Conservation (phyloP, 1,284 basidiomycete genomes). For the Pholiota adiposa region DNA sequence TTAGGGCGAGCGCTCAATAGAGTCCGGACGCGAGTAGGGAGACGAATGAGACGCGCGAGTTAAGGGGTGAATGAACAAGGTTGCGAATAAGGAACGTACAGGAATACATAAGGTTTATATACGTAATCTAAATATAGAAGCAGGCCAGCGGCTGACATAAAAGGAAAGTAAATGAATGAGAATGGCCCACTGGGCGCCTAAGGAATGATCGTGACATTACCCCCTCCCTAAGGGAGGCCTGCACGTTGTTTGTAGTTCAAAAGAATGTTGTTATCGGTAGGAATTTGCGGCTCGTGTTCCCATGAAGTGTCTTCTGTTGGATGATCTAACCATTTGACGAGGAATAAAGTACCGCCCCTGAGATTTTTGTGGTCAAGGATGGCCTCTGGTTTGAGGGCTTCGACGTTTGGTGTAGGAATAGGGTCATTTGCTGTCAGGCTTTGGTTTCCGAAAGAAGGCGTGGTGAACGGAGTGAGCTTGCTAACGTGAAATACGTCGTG, state of each 20-base stretch:
- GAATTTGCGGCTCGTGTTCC: not conserved
- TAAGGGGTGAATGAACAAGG: too few species aligned
- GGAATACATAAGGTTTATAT: too few species aligned
- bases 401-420: not conserved
- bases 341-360: not conserved
- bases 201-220: not conserved
- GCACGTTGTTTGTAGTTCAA: not conserved
- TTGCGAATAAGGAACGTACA: too few species aligned
- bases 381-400: not conserved
- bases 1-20: too few species aligned
- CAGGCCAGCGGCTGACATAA: too few species aligned
- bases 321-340: not conserved
- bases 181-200: too few species aligned
- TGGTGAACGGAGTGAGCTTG: constrained; percentile 7
- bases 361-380: not conserved
- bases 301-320: not conserved
- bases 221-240: not conserved
- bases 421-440: not conserved
- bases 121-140: too few species aligned
- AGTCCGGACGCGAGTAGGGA: too few species aligned
- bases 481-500: constrained; percentile 15
- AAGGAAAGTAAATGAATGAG: too few species aligned
- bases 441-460: constrained; percentile 10
- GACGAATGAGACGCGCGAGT: too few species aligned
- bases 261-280: not conserved